Conservation (phyloP, 2,329 filamentous ascomycete species). For the Ascosphaera apis region DNA sequence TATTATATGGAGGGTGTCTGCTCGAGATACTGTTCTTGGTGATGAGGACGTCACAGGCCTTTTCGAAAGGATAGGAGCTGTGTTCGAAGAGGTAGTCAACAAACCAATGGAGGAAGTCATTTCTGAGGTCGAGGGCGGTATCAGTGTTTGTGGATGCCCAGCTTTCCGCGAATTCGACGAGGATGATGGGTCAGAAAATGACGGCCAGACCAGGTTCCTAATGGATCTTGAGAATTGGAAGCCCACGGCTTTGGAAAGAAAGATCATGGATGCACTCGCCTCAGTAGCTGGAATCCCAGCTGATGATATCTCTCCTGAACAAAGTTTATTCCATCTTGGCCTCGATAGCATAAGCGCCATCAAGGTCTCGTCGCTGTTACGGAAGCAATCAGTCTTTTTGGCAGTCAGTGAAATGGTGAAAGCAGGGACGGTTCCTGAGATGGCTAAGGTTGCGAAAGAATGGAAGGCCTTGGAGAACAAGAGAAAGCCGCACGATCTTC, state of each 20-base stretch:
- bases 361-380: slow-evolving; percentile 51
- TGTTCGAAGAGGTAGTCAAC: slow-evolving; percentile 33
- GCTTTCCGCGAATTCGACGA: slow-evolving; percentile 3
- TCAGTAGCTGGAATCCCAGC: slow-evolving; percentile 37
- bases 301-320: slow-evolving; percentile 32
- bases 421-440: slow-evolving; percentile 39
- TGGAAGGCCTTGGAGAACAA: slow-evolving; percentile 5
- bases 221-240: not conserved
- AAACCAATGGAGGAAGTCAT: not conserved
- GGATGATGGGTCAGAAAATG: not conserved
- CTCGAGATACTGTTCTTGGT: slow-evolving; percentile 33
- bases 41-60: slow-evolving; percentile 25
- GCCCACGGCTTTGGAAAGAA: slow-evolving; percentile 11
- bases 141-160: slow-evolving; percentile 42
- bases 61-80: slow-evolving; percentile 34
- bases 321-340: slow-evolving; percentile 61
- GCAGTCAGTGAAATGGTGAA: slow-evolving; percentile 49
- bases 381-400: slow-evolving; percentile 35
- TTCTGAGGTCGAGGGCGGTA: slow-evolving; percentile 14
- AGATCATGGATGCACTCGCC: slow-evolving; percentile 25
- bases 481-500: not conserved
- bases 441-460: slow-evolving; percentile 24
- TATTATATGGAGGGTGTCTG: slow-evolving; percentile 50
- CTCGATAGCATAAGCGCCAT: slow-evolving; percentile 85
- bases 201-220: not conserved